Conservation (phyloP, 108 stramenopile species). For the Cyclostephanos tholiformis region DNA sequence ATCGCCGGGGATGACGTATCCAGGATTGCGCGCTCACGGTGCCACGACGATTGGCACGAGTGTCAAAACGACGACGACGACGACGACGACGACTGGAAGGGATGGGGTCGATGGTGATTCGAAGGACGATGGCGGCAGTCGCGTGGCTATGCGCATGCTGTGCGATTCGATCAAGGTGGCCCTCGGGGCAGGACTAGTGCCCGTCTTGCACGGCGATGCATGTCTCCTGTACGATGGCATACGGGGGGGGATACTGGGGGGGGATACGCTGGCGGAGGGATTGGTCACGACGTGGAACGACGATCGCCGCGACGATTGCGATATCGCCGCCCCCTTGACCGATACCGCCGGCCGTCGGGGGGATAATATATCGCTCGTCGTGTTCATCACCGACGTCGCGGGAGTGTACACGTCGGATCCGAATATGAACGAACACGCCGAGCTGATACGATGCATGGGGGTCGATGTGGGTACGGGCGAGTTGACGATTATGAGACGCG, state of each 20-base stretch:
- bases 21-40: conserved; percentile 58
- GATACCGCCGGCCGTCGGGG: background rate
- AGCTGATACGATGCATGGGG: conserved; percentile 44
- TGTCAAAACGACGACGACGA: background rate
- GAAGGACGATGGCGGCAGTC: conserved; percentile 6
- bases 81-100: background rate
- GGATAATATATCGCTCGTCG: conserved; percentile 27
- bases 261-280: conserved; percentile 66
- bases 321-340: too few species aligned
- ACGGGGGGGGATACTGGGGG: conserved; percentile 68
- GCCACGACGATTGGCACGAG: background rate
- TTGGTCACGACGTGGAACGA: conserved; percentile 46
- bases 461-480: conserved; percentile 50
- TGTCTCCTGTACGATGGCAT: conserved; percentile 60
- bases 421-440: conserved; percentile 50
- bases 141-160: conserved; percentile 30
- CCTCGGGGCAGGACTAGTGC: conserved; percentile 69
- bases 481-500: conserved; percentile 19
- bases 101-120: background rate
- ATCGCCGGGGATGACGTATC: conserved; percentile 69
- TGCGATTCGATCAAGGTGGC: conserved; percentile 42
- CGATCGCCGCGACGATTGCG: conserved; percentile 7
- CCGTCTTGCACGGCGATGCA: conserved; percentile 86
- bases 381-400: conserved; percentile 83
- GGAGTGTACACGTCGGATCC: conserved; percentile 76